Evolutionary conservation across 345 rosid genomes (phyloP).

Genomic region (Populus davidiana): DNA sequence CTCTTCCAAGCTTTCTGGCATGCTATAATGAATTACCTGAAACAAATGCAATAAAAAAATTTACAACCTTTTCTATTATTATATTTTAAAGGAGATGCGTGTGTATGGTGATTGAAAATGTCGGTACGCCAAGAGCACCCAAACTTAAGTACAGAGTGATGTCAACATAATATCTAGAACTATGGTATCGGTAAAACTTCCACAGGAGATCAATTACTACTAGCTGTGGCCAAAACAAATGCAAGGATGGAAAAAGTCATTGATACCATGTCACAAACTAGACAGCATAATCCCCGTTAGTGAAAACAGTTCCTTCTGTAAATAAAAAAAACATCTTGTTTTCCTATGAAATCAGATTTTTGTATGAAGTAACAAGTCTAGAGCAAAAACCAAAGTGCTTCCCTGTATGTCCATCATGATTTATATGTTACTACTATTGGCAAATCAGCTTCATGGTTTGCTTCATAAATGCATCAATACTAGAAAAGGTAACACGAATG

Average conservation of each 20-base stretch:
- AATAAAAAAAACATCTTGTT: too few species aligned
- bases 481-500: not conserved
- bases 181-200: not conserved
- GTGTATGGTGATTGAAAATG: not conserved
- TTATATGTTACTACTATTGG: not conserved
- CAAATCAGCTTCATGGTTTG: too few species aligned
- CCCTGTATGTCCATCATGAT: not conserved
- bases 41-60: slow-evolving; percentile 20
- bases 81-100: not conserved
- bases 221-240: not conserved
- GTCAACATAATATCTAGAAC: not conserved
- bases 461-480: not conserved
- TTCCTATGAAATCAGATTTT: not conserved
- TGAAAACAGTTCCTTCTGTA: not conserved
- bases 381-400: too few species aligned
- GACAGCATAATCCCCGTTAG: too few species aligned
- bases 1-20: slow-evolving; percentile 99
- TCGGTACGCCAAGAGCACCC: not conserved
- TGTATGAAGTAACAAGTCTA: too few species aligned
- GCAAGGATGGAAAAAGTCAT: not conserved
- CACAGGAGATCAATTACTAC: not conserved
- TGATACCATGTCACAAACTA: not conserved
- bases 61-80: not conserved
- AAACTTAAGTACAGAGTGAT: not conserved
- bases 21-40: slow-evolving; percentile 87